Percentiles rank a stretch among this genome's conserved stretches.
phyloP scores from a whole-genome alignment of 345 rosid genomes.

The Brassica nigra region DNA sequence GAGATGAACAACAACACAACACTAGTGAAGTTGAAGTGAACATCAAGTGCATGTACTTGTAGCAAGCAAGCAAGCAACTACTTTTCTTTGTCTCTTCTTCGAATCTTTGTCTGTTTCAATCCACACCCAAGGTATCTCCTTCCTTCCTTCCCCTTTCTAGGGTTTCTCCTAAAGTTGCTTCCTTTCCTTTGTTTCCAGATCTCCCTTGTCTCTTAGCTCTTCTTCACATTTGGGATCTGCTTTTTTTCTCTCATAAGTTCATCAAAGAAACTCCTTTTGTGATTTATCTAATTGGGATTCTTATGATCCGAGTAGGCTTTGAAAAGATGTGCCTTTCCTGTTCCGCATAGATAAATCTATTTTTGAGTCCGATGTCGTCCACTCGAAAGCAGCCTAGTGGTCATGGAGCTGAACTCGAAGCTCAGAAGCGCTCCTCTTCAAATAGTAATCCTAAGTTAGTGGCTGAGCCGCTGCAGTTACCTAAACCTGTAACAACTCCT shows the following conservation, averaged over 20 bases:
- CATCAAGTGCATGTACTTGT: slow-evolving; percentile 18
- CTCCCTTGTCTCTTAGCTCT: slow-evolving; percentile 5
- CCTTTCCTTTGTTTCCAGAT: slow-evolving; percentile 23
- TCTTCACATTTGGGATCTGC: slow-evolving; percentile 31
- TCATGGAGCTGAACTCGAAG: slow-evolving; percentile 47
- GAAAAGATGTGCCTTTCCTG: slow-evolving; percentile 25
- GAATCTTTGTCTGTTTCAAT: slow-evolving; percentile 28
- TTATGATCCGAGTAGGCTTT: slow-evolving; percentile 32
- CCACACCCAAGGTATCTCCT: slow-evolving; percentile 31
- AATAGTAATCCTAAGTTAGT: slow-evolving; percentile 41
- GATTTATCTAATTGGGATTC: slow-evolving; percentile 4
- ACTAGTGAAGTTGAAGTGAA: slow-evolving; percentile 17
- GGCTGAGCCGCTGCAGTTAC: slow-evolving; percentile 37
- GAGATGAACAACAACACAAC: slow-evolving; percentile 15
- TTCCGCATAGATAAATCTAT: slow-evolving; percentile 1
- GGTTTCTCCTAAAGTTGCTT: slow-evolving; percentile 32
- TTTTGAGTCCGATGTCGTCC: slow-evolving; percentile 30
- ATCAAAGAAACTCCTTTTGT: background rate
- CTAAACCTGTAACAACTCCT: slow-evolving; percentile 40
- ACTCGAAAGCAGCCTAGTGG: slow-evolving; percentile 40
- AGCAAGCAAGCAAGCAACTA: background rate
- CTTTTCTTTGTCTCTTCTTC: slow-evolving; percentile 10
- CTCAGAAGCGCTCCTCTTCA: slow-evolving; percentile 41
- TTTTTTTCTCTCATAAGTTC: background rate
- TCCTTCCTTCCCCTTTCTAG: slow-evolving; percentile 23